Percentiles rank a stretch among this genome's conserved stretches.
Evolutionary conservation across 208 protist species (phyloP).

Genomic region (Leishmania arabica): DNA sequence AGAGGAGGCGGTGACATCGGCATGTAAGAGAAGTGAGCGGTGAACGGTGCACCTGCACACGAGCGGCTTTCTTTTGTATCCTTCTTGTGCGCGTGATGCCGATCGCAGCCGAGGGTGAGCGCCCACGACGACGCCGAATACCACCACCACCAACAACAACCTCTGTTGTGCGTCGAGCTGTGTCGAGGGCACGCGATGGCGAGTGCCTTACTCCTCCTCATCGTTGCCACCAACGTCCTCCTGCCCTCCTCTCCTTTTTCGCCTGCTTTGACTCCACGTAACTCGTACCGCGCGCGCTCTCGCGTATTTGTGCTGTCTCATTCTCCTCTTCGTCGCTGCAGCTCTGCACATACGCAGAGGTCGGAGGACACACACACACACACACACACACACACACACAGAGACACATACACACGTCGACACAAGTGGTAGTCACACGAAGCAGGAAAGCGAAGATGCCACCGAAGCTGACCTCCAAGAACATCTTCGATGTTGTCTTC

Average conservation of each 20-base stretch:
- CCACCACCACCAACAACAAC: background rate
- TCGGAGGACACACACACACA: background rate
- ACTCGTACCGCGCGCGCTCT: too few relatives aligned
- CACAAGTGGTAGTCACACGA: background rate
- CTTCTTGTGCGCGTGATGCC: background rate
- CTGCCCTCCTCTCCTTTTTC: too few relatives aligned
- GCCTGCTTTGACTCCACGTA: too few relatives aligned
- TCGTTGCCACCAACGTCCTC: background rate
- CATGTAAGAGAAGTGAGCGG: background rate
- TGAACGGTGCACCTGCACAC: background rate
- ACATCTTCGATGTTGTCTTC: conserved; percentile 81
- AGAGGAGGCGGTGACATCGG: background rate
- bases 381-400: background rate
- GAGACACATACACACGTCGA: background rate
- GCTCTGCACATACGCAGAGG: background rate
- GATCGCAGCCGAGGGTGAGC: background rate
- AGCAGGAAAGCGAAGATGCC: conserved; percentile 20
- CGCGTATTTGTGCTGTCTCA: background rate
- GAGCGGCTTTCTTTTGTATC: background rate
- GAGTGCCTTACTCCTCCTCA: background rate
- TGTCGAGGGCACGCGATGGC: background rate
- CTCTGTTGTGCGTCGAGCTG: background rate
- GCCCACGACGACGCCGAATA: background rate
- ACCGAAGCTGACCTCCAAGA: conserved; percentile 54
- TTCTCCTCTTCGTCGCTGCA: background rate